Evolutionary conservation across 108 stramenopile species (phyloP).

Genomic region (Pinguiococcus pyrenoidosus): DNA sequence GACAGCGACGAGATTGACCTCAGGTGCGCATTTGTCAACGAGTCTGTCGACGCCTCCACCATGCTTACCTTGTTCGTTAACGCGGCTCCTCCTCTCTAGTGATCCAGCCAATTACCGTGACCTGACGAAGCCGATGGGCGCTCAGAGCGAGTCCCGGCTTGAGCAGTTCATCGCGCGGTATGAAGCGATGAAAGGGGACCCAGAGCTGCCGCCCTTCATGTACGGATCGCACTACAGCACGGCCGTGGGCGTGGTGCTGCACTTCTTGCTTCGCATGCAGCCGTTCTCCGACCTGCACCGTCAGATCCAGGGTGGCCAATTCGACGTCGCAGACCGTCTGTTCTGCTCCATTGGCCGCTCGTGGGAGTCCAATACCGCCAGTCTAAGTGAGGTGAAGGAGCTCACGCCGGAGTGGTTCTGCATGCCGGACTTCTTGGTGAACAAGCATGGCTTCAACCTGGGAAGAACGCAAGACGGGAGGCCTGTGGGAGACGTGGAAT

Average conservation of each 20-base stretch:
- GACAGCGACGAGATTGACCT: conserved; percentile 66
- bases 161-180: conserved; percentile 77
- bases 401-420: conserved; percentile 44
- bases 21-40: too few species aligned
- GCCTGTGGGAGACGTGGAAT: conserved; percentile 36
- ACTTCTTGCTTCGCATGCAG: conserved; percentile 85
- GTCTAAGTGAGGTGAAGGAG: conserved; percentile 45
- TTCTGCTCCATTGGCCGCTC: conserved; percentile 79
- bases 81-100: background rate
- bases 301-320: conserved; percentile 82
- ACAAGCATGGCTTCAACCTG: conserved; percentile 27
- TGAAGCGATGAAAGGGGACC: conserved; percentile 62
- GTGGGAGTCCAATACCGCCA: conserved; percentile 32
- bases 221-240: conserved; percentile 96
- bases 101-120: conserved; percentile 38
- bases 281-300: conserved; percentile 78
- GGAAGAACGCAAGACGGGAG: conserved; percentile 29
- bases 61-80: background rate
- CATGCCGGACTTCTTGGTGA: conserved; percentile 35
- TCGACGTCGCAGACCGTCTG: conserved; percentile 94
- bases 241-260: conserved; percentile 84
- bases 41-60: too few species aligned
- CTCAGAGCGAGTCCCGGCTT: conserved; percentile 74
- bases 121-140: conserved; percentile 88
- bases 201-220: conserved; percentile 83